phyloP scores from a whole-genome alignment of 2,329 filamentous ascomycete genomes.

The Seiridium cupressi region DNA sequence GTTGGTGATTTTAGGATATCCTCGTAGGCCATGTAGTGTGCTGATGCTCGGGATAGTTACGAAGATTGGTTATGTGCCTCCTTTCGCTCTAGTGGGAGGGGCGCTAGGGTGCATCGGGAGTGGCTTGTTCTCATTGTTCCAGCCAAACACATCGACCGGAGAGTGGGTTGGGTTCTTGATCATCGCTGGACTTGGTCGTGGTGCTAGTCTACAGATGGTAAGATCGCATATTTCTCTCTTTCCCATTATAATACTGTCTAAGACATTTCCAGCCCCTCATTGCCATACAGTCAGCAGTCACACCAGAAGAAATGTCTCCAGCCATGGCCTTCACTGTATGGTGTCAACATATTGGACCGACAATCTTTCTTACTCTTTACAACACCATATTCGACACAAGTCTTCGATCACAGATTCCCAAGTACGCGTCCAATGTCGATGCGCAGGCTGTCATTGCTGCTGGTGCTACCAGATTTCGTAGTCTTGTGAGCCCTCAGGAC shows the following conservation, averaged over 20 bases:
- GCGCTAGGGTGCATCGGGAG: conserved; percentile 15
- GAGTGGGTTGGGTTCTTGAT: conserved; percentile 21
- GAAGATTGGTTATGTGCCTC: conserved; percentile 18
- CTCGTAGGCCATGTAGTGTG: background rate
- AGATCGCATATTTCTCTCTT: background rate
- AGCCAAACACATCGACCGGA: conserved; percentile 11
- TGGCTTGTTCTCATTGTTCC: conserved; percentile 17
- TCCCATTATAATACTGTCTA: background rate
- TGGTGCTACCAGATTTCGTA: conserved; percentile 4
- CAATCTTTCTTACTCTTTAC: conserved; percentile 9
- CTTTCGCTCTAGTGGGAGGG: conserved; percentile 15
- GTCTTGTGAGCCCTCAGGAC: background rate
- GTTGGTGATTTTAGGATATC: background rate
- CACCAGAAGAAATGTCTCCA: conserved; percentile 5
- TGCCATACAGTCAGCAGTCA: conserved; percentile 8
- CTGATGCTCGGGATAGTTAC: conserved; percentile 13
- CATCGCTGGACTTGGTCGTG: conserved; percentile 22
- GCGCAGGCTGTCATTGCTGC: background rate
- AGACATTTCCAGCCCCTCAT: background rate
- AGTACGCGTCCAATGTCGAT: background rate
- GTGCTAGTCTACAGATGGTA: conserved; percentile 22
- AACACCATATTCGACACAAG: conserved; percentile 2
- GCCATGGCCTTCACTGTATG: conserved; percentile 9
- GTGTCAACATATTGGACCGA: conserved; percentile 9
- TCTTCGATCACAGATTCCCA: background rate